Percentiles rank a stretch among this genome's conserved stretches.
Evolutionary conservation across 2,329 filamentous ascomycete species (phyloP).

Genomic region (Emericellopsis atlantica): DNA sequence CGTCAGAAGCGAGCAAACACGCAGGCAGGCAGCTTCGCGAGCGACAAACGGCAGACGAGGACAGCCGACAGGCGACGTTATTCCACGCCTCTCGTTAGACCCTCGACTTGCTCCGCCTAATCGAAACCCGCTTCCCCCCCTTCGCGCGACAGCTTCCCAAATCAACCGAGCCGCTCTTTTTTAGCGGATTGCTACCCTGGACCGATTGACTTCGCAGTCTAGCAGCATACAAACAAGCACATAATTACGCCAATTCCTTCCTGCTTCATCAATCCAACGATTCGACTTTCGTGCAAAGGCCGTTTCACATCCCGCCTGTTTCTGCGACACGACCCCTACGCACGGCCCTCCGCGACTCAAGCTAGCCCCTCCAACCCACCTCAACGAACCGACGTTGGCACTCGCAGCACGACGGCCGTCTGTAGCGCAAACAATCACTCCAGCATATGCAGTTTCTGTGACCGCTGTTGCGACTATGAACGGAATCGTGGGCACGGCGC

Average conservation of each 20-base stretch:
- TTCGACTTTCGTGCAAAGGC: neutral
- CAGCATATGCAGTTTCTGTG: neutral
- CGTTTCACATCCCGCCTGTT: neutral
- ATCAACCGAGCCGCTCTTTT: too few species aligned
- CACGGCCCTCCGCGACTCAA: neutral
- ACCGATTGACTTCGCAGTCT: too few species aligned
- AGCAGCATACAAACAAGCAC: neutral
- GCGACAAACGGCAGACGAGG: too few species aligned
- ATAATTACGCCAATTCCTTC: neutral
- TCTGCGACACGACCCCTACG: conserved; percentile 3
- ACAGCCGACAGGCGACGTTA: too few species aligned
- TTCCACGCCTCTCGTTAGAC: too few species aligned
- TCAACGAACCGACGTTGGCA: neutral
- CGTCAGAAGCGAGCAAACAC: too few species aligned
- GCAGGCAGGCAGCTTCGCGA: too few species aligned
- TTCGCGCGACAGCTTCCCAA: too few species aligned
- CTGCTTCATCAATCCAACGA: neutral
- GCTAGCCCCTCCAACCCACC: conserved; percentile 2
- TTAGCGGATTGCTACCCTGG: too few species aligned
- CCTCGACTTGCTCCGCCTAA: too few species aligned
- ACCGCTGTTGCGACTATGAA: conserved; percentile 33
- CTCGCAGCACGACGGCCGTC: neutral
- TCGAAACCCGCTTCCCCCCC: too few species aligned
- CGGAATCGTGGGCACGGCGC: conserved; percentile 45
- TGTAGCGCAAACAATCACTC: too few species aligned